Evolutionary conservation across 495 filamentous ascomycete genomes (phyloP), one percentile per base, ranked within the genome.

Genomic region (Daldinia concentrica): DNA sequence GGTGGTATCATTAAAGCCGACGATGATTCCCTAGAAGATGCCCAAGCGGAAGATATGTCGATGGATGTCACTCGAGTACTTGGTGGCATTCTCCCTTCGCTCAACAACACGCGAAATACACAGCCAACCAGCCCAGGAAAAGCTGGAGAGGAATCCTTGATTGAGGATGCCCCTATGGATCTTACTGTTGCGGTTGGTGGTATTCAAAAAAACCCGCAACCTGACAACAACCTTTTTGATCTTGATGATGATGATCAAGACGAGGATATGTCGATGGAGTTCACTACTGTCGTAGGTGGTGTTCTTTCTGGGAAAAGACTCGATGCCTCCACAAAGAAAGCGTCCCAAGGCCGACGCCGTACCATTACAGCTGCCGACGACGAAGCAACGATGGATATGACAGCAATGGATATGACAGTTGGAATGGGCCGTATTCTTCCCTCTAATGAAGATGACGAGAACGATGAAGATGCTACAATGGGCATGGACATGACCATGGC

Each of bases 11-110:
- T 90, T 41, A 78, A 74, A 63, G 78, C 77, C 17, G 57, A 69
- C 19, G 34, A 62, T n/a, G 64, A 77, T 43, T 62, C 77, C 6
- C 61, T 52, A 24, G 65, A 71, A 17, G 76, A 80, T 17, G 50
- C 32, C 1, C 77, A 82, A 4, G 77, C 78, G 41, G 90, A 91
- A 39, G 91, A 93, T 30, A 86, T 93, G 76, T 92, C 90, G 9
- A 93, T 94, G 92, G 93, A 97, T 64, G 88, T 97, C 55, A 97
- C 94, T 1, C 87, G 85, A 64, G 91, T 89, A 12, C 80, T 97
- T 63, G 95, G 95, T n/a, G 86, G 90, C 4, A 97, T 98, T 56
- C 79, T 94, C 29, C 80, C 85, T n/a, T 82, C 84, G 41, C 65
- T 63, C 48, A 62, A 50, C 77, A 62, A 78, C 74, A 34, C 55